Percentiles rank a stretch among this genome's conserved stretches.
Evolutionary conservation across 441 rosid genomes (phyloP).

Genomic region (Adansonia grandidieri): DNA sequence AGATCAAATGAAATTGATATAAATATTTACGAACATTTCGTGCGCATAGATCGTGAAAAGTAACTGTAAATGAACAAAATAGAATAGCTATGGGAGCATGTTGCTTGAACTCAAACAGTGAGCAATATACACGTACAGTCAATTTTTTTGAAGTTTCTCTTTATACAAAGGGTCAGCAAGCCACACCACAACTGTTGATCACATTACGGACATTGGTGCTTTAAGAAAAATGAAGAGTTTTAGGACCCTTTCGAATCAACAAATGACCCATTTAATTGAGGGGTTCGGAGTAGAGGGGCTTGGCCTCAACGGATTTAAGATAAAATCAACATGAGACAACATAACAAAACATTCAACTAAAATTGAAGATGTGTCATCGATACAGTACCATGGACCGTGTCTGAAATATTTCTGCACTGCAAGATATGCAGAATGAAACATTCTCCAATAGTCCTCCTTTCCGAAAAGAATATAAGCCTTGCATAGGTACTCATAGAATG

Average conservation of each 20-base stretch:
- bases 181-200: not conserved
- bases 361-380: not conserved
- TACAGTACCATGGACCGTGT: slow-evolving; percentile 86
- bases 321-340: not conserved
- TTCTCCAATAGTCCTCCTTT: slow-evolving; percentile 94
- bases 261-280: not conserved
- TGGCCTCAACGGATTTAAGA: not conserved
- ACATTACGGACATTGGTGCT: not conserved
- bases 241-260: slow-evolving; percentile 1
- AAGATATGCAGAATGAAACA: slow-evolving; percentile 90
- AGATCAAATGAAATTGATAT: not conserved
- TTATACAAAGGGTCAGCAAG: not conserved
- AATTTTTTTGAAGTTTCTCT: not conserved
- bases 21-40: not conserved
- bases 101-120: not conserved
- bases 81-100: not conserved
- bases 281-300: not conserved
- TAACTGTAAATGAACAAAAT: not conserved
- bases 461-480: slow-evolving; percentile 95
- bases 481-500: slow-evolving; percentile 88
- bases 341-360: slow-evolving; percentile 14
- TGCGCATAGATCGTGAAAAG: not conserved
- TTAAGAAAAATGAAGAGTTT: not conserved
- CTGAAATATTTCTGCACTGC: slow-evolving; percentile 92
- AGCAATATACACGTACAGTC: not conserved